These are phyloP conservation scores for Barnettozyma populi DNA, from an alignment of 805 yeast species.

Conservation along the genomic window DNA sequence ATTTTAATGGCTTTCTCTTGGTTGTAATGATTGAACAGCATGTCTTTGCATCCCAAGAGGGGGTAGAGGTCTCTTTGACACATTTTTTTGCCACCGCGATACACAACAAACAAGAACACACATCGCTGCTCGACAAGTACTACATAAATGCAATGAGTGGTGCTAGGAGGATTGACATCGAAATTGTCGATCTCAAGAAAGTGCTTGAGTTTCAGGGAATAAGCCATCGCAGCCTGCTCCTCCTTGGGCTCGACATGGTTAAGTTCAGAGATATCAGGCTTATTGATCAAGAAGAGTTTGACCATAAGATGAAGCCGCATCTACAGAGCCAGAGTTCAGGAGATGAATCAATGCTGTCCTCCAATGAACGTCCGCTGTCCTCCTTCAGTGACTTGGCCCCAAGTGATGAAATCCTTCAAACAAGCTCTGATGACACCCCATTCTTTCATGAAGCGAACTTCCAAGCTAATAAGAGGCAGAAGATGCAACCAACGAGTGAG, in stretches of 20 bases:
- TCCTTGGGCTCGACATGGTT: conserved; percentile 9
- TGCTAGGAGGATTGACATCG: background rate
- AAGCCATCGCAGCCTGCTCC: background rate
- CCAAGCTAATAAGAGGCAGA: background rate
- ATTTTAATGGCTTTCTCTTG: too few species aligned
- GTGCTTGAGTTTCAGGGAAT: conserved; percentile 6
- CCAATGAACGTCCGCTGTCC: background rate
- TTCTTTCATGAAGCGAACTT: background rate
- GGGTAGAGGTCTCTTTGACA: background rate
- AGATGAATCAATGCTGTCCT: background rate
- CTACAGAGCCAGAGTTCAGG: background rate
- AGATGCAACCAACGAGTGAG: background rate
- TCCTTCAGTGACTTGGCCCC: background rate
- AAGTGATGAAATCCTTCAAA: background rate
- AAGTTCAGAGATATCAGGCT: conserved; percentile 3
- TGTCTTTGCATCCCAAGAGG: too few species aligned
- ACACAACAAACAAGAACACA: background rate
- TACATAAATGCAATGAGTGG: background rate
- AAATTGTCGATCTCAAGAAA: conserved; percentile 8
- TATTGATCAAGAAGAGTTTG: conserved; percentile 4
- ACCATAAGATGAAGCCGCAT: background rate
- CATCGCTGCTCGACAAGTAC: background rate
- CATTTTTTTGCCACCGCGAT: background rate
- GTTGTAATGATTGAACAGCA: too few species aligned
- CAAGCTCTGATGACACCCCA: conserved; percentile 3